Base-by-base conservation (phyloP, 108 stramenopile genomes). In the Conticribra weissflogii region DNA sequence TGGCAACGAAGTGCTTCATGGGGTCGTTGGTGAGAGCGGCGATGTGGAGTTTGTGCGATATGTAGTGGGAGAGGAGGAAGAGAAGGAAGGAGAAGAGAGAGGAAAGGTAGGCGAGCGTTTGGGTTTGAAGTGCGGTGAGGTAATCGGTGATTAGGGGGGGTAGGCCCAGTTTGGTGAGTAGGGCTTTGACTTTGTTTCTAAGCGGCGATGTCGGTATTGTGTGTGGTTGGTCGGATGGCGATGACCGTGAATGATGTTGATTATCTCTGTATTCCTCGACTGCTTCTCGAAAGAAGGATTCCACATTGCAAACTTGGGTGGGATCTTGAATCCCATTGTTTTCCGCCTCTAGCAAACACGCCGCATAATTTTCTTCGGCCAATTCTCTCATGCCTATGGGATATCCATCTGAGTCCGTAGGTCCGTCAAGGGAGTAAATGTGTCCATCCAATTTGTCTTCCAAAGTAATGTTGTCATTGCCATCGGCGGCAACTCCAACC, bases 371-470 rank as follows among this genome's bases (percentile, higher is more conserved):
- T 30, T 68, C 67, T 31, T 77, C 76, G 1, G 76, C 76, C 47
- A 51, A 41, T 17, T 68, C 46, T 34, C 62, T 19, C 21, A 61
- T 27, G 22, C 55, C 45, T 2, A 50, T 29, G n/a, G 67, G 76
- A 64, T 77, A 77, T 50, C 68, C 67, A 61, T 77, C 67, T 17
- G 3, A 22, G 29, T 77, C 76, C 2, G 45, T 63, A 16, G 67
- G 66, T 44, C 76, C 76, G 22, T 77, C 76, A 16, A 77, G 19
- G 9, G 76, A 77, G 50, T 77, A 68, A 63, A 77, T 77, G 30
- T 56, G 60, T 33, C 76, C 76, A 55, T 69, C 68, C n/a, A n/a
- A n/a, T n/a, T n/a, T n/a, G n/a, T n/a, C n/a, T n/a, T n/a, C n/a
- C n/a, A n/a, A n/a, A n/a, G n/a, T n/a, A 1, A 73, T 24, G 17